phyloP scores from a whole-genome alignment of 2,329 filamentous ascomycete species.

The Cercospora zeae-maydis region DNA sequence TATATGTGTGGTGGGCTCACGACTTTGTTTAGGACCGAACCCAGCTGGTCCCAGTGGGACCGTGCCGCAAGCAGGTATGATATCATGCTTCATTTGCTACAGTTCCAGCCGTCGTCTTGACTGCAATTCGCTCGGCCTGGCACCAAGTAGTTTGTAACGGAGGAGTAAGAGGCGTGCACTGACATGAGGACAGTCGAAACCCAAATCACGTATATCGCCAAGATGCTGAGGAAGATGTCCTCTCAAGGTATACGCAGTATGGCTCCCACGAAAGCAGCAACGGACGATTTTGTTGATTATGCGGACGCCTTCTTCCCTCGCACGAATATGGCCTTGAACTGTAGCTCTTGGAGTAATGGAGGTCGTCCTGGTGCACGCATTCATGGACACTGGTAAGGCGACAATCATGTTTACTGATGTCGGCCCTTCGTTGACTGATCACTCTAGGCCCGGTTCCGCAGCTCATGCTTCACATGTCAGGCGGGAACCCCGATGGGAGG shows the following conservation, averaged over 20 bases:
- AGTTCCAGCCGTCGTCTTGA: background rate
- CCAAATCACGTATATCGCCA: slow-evolving; percentile 62
- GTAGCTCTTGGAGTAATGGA: slow-evolving; percentile 70
- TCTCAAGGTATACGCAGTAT: slow-evolving; percentile 64
- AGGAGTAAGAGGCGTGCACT: background rate
- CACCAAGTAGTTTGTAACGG: background rate
- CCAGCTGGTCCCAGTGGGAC: slow-evolving; percentile 23
- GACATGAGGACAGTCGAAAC: slow-evolving; percentile 51
- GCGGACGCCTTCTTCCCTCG: slow-evolving; percentile 50
- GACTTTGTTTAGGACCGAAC: slow-evolving; percentile 20
- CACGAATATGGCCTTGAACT: slow-evolving; percentile 58
- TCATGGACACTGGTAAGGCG: slow-evolving; percentile 56
- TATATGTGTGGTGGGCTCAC: background rate
- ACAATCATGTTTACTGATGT: background rate
- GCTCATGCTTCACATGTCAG: slow-evolving; percentile 57
- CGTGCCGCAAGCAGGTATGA: slow-evolving; percentile 43
- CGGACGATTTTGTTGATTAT: slow-evolving; percentile 41
- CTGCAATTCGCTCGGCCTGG: background rate
- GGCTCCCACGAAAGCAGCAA: slow-evolving; percentile 53
- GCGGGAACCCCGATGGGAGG: slow-evolving; percentile 56
- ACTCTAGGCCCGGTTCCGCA: slow-evolving; percentile 58
- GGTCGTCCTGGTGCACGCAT: slow-evolving; percentile 53
- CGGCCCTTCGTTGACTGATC: background rate
- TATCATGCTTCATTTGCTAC: background rate
- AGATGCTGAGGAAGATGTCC: slow-evolving; percentile 63